Base-by-base conservation (phyloP, 768 basidiomycete genomes). In the Lactarius tabidus region DNA sequence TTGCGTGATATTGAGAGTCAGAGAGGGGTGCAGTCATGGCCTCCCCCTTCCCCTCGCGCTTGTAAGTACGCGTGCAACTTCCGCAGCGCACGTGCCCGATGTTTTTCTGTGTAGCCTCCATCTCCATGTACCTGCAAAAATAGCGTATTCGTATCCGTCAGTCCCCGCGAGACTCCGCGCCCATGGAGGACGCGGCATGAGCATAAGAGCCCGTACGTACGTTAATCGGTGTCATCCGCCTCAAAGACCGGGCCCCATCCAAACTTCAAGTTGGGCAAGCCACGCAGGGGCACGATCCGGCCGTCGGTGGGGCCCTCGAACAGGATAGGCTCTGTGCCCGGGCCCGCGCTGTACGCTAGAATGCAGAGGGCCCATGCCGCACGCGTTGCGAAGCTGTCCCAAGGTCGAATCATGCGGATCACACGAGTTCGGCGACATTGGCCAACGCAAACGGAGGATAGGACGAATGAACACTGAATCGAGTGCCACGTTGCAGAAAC, bases 161-260 rank as follows among this genome's bases (percentile, higher is more conserved):
- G 43, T 52, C 5, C 7, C 14, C 8, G 6, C 23, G 12, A 31
- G n/a, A 59, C 58, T 57, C 29, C 51, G 36, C 14, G 39, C 1
- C 6, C 48, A 10, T n/a, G 43, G 38, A 54, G 45, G 33, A 59
- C 31, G 26, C 8, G 45, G 45, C 23, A 72, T 38, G 39, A 39
- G 41, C 41, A 41, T 7, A 23, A 23, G 45, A 26, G 14, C 12
- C 14, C 6, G 23, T 26, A 48, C 81, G 65, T 67, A 95, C 90
- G 95, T 98, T 75, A 85, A 80, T 8, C 87, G n/a, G 82, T 86
- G 12, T 84, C 88, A 57, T 84, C 79, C 0, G 90, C 90, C 73
- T 94, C 84, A 72, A 96, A 97, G 12, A 90, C 77, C 0, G 93
- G 81, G 75, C 96, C 93, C 94, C 95, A 98, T 26, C 96, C 96